phyloP scores from a whole-genome alignment of 208 protist genomes.

The Leishmania mexicana region DNA sequence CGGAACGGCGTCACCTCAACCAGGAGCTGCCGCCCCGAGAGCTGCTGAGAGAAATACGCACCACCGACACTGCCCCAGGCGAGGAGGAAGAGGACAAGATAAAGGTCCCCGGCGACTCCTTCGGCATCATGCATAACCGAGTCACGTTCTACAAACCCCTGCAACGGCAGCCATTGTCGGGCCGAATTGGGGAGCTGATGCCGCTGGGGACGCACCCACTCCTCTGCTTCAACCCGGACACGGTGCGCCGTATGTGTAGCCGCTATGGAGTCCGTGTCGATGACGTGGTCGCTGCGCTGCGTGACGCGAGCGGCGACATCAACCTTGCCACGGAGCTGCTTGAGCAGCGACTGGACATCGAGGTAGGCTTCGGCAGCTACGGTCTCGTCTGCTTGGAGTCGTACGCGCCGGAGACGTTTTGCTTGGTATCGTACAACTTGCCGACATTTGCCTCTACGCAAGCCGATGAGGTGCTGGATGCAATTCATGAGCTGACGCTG shows the following conservation, averaged over 20 bases:
- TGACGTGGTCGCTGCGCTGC: conserved; percentile 57
- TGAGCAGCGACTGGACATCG: conserved; percentile 48
- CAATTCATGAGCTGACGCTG: conserved; percentile 86
- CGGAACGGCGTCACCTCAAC: conserved; percentile 67
- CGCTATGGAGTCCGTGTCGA: conserved; percentile 58
- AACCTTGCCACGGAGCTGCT: conserved; percentile 69
- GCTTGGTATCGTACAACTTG: conserved; percentile 76
- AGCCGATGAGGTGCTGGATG: conserved; percentile 80
- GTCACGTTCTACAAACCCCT: conserved; percentile 82
- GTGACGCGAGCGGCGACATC: conserved; percentile 57
- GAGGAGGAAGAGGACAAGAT: conserved; percentile 54
- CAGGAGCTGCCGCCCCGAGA: conserved; percentile 75
- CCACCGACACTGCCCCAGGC: conserved; percentile 34
- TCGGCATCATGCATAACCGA: conserved; percentile 89
- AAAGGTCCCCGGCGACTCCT: conserved; percentile 81
- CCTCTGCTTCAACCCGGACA: conserved; percentile 57
- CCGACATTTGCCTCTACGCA: conserved; percentile 63
- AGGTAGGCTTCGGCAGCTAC: conserved; percentile 62
- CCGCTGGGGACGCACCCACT: conserved; percentile 61
- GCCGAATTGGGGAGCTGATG: conserved; percentile 64
- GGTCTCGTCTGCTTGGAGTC: conserved; percentile 83
- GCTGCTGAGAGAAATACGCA: conserved; percentile 57
- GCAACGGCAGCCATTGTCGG: conserved; percentile 34
- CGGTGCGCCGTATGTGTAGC: conserved; percentile 58
- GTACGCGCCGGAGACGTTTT: conserved; percentile 88